phyloP scores from a whole-genome alignment of 2,329 filamentous ascomycete species.

The Fusarium sp. region DNA sequence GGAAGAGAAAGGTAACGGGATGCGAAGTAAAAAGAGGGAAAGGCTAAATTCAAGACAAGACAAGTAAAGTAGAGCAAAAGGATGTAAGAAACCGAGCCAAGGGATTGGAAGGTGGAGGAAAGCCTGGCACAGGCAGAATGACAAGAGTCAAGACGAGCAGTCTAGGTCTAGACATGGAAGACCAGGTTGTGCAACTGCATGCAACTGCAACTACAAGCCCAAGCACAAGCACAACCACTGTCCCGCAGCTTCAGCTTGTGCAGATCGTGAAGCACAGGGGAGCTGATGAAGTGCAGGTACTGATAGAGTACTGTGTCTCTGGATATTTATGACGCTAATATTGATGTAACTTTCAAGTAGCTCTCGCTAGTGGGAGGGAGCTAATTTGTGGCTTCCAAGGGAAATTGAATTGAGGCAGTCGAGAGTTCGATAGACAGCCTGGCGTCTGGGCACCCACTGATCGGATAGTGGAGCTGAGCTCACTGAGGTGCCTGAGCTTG shows the following conservation, averaged over 20 bases:
- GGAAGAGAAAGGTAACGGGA: not conserved
- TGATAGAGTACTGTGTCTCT: slow-evolving; percentile 8
- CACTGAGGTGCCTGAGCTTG: slow-evolving; percentile 13
- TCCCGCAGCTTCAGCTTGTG: slow-evolving; percentile 14
- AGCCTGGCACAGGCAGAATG: slow-evolving; percentile 38
- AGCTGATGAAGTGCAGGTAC: slow-evolving; percentile 20
- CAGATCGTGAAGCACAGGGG: slow-evolving; percentile 30
- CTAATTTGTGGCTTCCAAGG: slow-evolving; percentile 43
- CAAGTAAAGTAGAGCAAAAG: not conserved
- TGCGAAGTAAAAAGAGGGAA: not conserved
- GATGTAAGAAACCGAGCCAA: slow-evolving; percentile 19
- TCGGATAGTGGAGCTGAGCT: slow-evolving; percentile 18
- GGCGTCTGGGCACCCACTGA: not conserved
- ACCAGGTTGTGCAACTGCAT: slow-evolving; percentile 3
- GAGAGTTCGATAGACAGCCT: slow-evolving; percentile 1
- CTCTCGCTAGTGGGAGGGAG: slow-evolving; percentile 31
- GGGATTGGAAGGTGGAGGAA: slow-evolving; percentile 38
- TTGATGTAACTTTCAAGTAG: slow-evolving; percentile 18
- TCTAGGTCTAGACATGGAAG: slow-evolving; percentile 3
- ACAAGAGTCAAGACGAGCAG: slow-evolving; percentile 10
- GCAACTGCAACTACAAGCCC: too few species aligned
- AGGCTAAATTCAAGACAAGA: not conserved
- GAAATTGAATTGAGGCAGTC: slow-evolving; percentile 32
- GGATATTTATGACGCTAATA: not conserved
- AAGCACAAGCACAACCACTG: too few species aligned